These are phyloP conservation scores for Trichoderma virens DNA, from an alignment of 495 filamentous ascomycete genomes.

Conservation along the genomic window DNA sequence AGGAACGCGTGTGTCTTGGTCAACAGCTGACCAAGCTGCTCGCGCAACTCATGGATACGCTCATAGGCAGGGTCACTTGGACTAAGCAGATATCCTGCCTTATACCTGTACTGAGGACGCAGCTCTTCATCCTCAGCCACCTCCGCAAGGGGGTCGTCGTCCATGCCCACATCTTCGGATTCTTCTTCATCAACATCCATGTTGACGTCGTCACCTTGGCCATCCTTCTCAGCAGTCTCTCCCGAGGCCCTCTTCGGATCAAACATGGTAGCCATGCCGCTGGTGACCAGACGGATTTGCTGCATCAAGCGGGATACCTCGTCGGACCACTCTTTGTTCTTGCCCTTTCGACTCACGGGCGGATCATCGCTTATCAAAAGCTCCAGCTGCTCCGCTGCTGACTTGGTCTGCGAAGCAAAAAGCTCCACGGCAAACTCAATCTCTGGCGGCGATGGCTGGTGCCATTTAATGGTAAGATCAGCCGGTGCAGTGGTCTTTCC, in stretches of 20 bases:
- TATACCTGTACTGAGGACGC: constrained; percentile 74
- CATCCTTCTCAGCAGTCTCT: constrained; percentile 21
- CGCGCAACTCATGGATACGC: constrained; percentile 70
- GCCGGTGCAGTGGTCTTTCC: constrained; percentile 60
- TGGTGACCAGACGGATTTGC: constrained; percentile 75
- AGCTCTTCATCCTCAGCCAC: constrained; percentile 77
- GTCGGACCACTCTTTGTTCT: constrained; percentile 97
- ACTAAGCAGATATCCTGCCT: constrained; percentile 74
- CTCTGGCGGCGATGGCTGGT: constrained; percentile 70
- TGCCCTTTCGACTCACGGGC: constrained; percentile 84
- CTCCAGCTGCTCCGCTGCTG: constrained; percentile 48
- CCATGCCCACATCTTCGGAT: constrained; percentile 57
- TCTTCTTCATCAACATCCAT: constrained; percentile 36
- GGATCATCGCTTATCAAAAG: constrained; percentile 73
- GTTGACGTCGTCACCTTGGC: constrained; percentile 30
- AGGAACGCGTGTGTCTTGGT: constrained; percentile 82
- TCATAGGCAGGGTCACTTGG: constrained; percentile 54
- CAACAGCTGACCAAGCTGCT: constrained; percentile 68
- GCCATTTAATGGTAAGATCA: constrained; percentile 82
- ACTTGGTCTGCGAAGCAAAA: constrained; percentile 69
- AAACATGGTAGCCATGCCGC: constrained; percentile 82
- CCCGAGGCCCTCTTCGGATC: constrained; percentile 64
- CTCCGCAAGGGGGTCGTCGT: constrained; percentile 55
- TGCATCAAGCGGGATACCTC: constrained; percentile 86
- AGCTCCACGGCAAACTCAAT: constrained; percentile 82